Conservation (phyloP, 2,329 filamentous ascomycete genomes). For the Trichoderma aggressivum region DNA sequence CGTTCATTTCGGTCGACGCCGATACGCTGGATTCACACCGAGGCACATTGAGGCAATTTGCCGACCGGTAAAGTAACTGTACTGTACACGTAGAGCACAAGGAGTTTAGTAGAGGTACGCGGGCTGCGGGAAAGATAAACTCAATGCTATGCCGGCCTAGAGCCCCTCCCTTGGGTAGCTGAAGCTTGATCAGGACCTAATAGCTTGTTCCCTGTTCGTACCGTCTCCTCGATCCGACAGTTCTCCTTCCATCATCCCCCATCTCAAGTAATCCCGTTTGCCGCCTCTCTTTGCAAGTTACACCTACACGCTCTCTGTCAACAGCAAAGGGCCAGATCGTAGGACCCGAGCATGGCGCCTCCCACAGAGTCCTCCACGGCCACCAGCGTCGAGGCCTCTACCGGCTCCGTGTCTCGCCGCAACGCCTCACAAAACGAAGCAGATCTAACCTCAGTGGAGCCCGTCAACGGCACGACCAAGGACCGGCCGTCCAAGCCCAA, state of each 20-base stretch:
- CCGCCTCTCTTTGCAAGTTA: neutral
- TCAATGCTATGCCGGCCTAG: conserved; percentile 1
- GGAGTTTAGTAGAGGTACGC: neutral
- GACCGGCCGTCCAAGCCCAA: conserved; percentile 24
- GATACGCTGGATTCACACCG: conserved; percentile 11
- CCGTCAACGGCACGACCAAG: conserved; percentile 24
- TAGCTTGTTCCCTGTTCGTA: neutral
- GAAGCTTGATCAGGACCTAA: neutral
- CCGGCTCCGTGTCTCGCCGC: conserved; percentile 29
- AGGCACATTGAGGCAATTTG: conserved; percentile 10
- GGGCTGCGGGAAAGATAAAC: neutral
- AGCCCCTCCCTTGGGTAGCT: conserved; percentile 6
- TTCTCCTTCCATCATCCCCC: neutral
- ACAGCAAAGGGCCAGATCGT: neutral
- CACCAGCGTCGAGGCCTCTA: conserved; percentile 33
- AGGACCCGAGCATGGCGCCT: conserved; percentile 7
- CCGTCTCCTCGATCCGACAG: neutral
- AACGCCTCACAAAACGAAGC: conserved; percentile 17
- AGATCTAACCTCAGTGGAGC: conserved; percentile 29
- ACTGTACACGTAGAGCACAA: neutral
- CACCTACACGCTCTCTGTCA: neutral
- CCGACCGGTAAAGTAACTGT: neutral
- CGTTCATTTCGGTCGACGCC: conserved; percentile 15
- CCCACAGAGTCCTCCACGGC: conserved; percentile 43
- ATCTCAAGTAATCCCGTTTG: neutral